Conservation (phyloP, 352 stramenopile genomes). For the Globisporangium nunn region DNA sequence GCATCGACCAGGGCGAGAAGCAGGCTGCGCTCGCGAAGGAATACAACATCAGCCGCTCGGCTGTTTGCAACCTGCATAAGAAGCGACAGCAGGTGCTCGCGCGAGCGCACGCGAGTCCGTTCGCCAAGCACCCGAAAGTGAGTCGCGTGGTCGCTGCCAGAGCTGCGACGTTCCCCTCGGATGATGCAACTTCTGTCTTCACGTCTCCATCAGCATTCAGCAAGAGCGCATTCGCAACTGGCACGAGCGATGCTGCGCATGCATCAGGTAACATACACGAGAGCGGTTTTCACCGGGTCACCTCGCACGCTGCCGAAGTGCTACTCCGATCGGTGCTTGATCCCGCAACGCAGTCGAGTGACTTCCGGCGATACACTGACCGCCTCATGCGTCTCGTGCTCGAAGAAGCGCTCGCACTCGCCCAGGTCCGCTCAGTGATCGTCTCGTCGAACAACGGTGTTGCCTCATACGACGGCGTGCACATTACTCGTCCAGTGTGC, state of each 20-base stretch:
- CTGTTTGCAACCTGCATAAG: slow-evolving; percentile 61
- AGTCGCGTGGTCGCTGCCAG: not conserved
- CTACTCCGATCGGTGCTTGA: not conserved
- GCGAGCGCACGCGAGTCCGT: slow-evolving; percentile 32
- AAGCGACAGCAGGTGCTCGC: slow-evolving; percentile 38
- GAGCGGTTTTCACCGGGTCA: not conserved
- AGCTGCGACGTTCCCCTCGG: not conserved
- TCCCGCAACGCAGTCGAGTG: slow-evolving; percentile 9
- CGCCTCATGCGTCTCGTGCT: slow-evolving; percentile 44
- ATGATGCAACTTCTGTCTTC: not conserved
- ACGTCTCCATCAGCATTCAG: not conserved
- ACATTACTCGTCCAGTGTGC: slow-evolving; percentile 23
- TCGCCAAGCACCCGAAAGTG: slow-evolving; percentile 46
- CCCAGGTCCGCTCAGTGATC: slow-evolving; percentile 19
- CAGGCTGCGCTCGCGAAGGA: slow-evolving; percentile 53
- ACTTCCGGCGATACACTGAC: slow-evolving; percentile 32
- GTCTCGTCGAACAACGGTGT: not conserved
- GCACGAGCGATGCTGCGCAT: not conserved
- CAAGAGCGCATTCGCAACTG: not conserved
- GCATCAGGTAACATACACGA: not conserved
- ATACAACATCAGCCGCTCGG: slow-evolving; percentile 45
- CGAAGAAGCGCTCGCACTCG: slow-evolving; percentile 38
- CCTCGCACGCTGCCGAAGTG: not conserved
- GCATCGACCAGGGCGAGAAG: slow-evolving; percentile 50
- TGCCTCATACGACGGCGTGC: slow-evolving; percentile 12